phyloP scores from a whole-genome alignment of 306 rosid species.

The Sesbania bispinosa region DNA sequence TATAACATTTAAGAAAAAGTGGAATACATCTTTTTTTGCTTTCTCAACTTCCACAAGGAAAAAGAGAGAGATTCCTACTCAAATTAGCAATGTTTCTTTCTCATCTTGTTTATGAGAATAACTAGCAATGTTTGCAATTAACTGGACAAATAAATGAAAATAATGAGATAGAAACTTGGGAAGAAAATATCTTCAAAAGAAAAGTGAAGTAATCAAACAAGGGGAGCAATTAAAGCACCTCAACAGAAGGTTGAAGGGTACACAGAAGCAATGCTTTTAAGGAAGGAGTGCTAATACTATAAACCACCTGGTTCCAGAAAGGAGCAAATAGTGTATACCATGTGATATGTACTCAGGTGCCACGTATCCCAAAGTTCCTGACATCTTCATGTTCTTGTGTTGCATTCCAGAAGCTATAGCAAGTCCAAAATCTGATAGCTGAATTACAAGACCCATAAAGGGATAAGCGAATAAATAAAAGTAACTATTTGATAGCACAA shows the following conservation, averaged over 20 bases:
- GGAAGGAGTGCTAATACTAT: slow-evolving; percentile 8
- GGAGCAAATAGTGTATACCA: slow-evolving; percentile 44
- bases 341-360: slow-evolving; percentile 86
- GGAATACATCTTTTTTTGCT: background rate
- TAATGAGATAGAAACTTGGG: background rate
- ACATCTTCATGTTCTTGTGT: slow-evolving; percentile 60
- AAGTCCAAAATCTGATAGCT: slow-evolving; percentile 86
- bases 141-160: too few species aligned
- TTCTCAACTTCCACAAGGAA: background rate
- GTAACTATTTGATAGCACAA: background rate
- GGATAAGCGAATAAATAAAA: slow-evolving; percentile 3
- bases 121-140: too few species aligned
- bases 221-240: too few species aligned
- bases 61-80: background rate
- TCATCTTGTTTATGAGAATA: too few species aligned
- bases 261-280: background rate
- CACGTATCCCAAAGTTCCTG: slow-evolving; percentile 68
- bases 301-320: slow-evolving; percentile 18
- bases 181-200: background rate
- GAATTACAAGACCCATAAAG: slow-evolving; percentile 42
- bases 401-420: slow-evolving; percentile 62
- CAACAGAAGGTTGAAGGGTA: slow-evolving; percentile 1
- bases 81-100: too few species aligned
- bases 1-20: background rate
- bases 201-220: background rate